A percentile compares a stretch with the other conserved stretches of the same genome.
phyloP scores from a whole-genome alignment of 164 flowering plant species.

The Tinospora cordifolia region DNA sequence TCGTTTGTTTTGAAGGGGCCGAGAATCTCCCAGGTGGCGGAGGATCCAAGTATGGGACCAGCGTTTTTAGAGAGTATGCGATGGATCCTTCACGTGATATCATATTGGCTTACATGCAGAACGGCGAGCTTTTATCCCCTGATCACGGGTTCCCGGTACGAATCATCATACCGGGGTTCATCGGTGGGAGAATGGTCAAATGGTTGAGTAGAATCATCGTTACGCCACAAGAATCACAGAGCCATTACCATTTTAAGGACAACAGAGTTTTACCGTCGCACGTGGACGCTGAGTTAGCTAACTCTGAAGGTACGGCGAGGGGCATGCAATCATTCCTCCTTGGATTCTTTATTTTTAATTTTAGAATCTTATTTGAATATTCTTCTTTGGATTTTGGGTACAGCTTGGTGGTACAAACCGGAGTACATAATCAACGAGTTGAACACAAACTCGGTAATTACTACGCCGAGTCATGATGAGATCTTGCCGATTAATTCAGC shows the following conservation, averaged over 20 bases:
- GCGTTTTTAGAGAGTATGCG: slow-evolving; percentile 52
- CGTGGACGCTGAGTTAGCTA: slow-evolving; percentile 89
- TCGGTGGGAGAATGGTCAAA: slow-evolving; percentile 96
- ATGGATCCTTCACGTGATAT: slow-evolving; percentile 85
- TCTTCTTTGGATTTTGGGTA: too few relatives aligned
- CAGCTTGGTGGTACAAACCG: slow-evolving; percentile 99
- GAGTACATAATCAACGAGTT: slow-evolving; percentile 90
- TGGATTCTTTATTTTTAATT: too few relatives aligned
- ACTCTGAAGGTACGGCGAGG: slow-evolving; percentile 60
- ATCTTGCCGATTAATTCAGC: slow-evolving; percentile 71
- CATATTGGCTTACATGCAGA: slow-evolving; percentile 87
- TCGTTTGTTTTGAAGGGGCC: slow-evolving; percentile 91
- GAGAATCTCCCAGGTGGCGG: slow-evolving; percentile 96
- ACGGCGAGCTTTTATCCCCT: slow-evolving; percentile 64
- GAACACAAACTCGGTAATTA: slow-evolving; percentile 90
- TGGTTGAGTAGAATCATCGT: slow-evolving; percentile 82
- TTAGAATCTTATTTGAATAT: too few relatives aligned
- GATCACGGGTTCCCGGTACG: slow-evolving; percentile 93
- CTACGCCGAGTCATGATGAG: slow-evolving; percentile 86
- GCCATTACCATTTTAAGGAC: slow-evolving; percentile 70
- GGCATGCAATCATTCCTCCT: not conserved
- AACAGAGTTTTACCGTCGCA: slow-evolving; percentile 85
- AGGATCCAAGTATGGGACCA: slow-evolving; percentile 90
- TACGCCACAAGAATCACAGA: slow-evolving; percentile 57
- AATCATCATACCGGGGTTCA: slow-evolving; percentile 86